Conservation (phyloP, 1,284 basidiomycete genomes). For the Retiboletus flavoniger region DNA sequence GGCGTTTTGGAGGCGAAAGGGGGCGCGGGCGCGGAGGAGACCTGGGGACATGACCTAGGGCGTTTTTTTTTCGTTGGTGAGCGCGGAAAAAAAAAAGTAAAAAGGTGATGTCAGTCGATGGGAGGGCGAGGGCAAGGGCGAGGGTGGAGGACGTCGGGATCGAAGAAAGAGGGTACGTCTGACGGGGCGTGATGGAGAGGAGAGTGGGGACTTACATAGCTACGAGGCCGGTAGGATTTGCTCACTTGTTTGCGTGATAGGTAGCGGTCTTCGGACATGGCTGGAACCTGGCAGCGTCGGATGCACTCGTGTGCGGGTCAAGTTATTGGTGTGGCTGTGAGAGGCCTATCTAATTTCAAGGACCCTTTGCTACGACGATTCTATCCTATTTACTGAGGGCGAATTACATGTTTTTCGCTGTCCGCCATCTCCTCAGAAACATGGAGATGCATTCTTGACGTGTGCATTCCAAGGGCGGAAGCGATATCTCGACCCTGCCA, state of each 20-base stretch:
- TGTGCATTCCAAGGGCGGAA: too few relatives aligned
- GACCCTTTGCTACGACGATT: too few relatives aligned
- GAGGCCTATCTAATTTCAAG: neutral
- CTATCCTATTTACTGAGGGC: too few relatives aligned
- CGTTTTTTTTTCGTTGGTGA: neutral
- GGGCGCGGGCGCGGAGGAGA: conserved; percentile 82
- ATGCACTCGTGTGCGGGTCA: neutral
- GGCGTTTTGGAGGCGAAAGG: conserved; percentile 78
- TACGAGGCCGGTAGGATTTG: conserved; percentile 42
- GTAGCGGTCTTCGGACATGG: conserved; percentile 36
- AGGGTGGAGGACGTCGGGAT: too few relatives aligned
- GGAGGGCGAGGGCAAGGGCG: neutral
- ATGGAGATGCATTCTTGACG: too few relatives aligned
- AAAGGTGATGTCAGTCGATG: neutral
- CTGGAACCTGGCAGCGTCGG: neutral
- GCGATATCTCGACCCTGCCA: too few relatives aligned
- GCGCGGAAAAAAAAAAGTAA: neutral
- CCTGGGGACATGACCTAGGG: conserved; percentile 79
- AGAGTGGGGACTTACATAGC: conserved; percentile 34
- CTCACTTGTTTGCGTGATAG: conserved; percentile 36
- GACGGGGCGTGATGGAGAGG: neutral
- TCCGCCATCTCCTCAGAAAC: too few relatives aligned
- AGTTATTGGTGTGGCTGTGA: conserved; percentile 17
- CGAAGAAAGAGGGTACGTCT: too few relatives aligned
- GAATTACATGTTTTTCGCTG: too few relatives aligned